Evolutionary conservation across 768 basidiomycete species (phyloP).

Genomic region (Auricularia auricula-judae): DNA sequence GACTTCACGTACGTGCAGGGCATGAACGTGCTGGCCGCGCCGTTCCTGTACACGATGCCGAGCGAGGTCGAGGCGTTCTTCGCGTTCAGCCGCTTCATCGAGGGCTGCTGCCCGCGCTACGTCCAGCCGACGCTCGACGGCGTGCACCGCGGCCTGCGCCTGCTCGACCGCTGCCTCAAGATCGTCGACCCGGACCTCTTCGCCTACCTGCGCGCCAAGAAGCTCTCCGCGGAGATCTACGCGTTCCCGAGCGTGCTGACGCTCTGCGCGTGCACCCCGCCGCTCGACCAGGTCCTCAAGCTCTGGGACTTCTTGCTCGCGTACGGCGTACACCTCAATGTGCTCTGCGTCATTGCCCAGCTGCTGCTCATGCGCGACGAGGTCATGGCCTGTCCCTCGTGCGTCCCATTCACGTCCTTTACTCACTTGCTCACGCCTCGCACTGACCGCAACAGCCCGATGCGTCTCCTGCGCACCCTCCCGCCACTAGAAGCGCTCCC

Average conservation of each 20-base stretch:
- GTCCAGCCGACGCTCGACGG: slow-evolving; percentile 94
- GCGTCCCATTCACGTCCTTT: neutral
- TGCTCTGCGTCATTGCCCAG: slow-evolving; percentile 95
- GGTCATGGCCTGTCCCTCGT: slow-evolving; percentile 83
- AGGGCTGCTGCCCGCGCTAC: slow-evolving; percentile 89
- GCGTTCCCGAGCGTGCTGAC: slow-evolving; percentile 96
- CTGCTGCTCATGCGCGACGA: slow-evolving; percentile 81
- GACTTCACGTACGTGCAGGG: slow-evolving; percentile 97
- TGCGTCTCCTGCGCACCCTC: slow-evolving; percentile 88
- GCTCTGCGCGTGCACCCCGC: slow-evolving; percentile 92
- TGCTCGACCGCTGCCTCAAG: slow-evolving; percentile 85
- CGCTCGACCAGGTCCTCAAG: slow-evolving; percentile 85
- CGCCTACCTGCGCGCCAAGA: slow-evolving; percentile 72
- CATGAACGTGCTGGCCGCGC: slow-evolving; percentile 97
- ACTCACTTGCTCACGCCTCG: neutral
- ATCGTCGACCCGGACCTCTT: slow-evolving; percentile 85
- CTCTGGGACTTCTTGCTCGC: slow-evolving; percentile 97
- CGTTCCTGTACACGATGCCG: slow-evolving; percentile 95
- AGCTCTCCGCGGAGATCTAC: slow-evolving; percentile 90
- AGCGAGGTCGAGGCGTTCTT: slow-evolving; percentile 98
- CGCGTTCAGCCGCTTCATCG: slow-evolving; percentile 93
- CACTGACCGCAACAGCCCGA: slow-evolving; percentile 48
- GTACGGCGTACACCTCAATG: slow-evolving; percentile 93
- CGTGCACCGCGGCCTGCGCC: slow-evolving; percentile 80
- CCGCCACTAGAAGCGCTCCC: slow-evolving; percentile 81